Evolutionary conservation across 139 green algal species (phyloP), one percentile per base, ranked within the genome.

Genomic region (Chlamydomonas eustigma): DNA sequence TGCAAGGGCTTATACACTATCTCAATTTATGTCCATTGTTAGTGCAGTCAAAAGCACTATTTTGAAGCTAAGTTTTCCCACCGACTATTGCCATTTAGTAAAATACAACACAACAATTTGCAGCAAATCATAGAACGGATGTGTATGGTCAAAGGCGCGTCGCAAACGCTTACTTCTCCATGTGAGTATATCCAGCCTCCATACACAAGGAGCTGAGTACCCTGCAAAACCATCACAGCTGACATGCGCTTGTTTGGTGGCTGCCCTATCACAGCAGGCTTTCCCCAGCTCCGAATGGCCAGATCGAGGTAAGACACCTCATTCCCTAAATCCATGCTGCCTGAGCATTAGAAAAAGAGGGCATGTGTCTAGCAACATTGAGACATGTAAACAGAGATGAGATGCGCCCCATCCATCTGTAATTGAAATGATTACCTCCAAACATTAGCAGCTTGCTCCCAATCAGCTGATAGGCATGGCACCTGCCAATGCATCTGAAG

Each of bases 151-250:
- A n/a, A n/a, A n/a, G n/a, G n/a, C n/a, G n/a, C n/a, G n/a, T n/a
- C n/a, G n/a, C n/a, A n/a, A n/a, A n/a, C n/a, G n/a, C 44, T 28
- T 44, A 78, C 77, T 71, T 78, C 77, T 22, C 77, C 71, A 1
- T 8, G 2, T 0, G 71, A 64, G 44, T 82, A 82, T 71, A 82
- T 82, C 78, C 78, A 83, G 64, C 78, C 78, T 2, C 78, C 78
- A 50, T 63, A 79, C 3, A 76, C 31, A 30, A 78, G 44, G n/a
- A 83, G 31, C 38, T 79, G 63, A 22, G 25, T 30, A 31, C 78
- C 28, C 25, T 31, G 38, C 36, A 51, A 66, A 8, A 37, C 78
- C 64, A 79, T 58, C 22, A 83, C 78, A 0, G 78, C 78, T 38
- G 72, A 79, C 78, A 83, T 83, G 72, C 78, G 72, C 30, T 44